Conservation (phyloP, 2,329 filamentous ascomycete species). For the Ustilaginoidea virens region DNA sequence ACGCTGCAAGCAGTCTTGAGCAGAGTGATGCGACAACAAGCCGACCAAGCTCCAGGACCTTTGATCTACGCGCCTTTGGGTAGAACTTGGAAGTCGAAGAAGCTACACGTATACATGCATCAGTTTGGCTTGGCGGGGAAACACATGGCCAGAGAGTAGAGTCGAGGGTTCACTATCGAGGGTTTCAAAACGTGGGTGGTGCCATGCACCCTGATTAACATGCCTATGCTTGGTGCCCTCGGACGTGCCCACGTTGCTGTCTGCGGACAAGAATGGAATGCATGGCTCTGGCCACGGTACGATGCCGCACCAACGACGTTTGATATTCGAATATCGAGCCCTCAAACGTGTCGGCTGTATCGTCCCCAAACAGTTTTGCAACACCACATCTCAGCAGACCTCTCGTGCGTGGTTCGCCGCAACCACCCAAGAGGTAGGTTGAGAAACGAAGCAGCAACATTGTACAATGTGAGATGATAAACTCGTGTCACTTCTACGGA, state of each 20-base stretch:
- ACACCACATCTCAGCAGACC: too few species aligned
- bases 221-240: too few species aligned
- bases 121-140: constrained; percentile 30
- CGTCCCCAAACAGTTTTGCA: too few species aligned
- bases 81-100: constrained; percentile 28
- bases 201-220: too few species aligned
- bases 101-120: constrained; percentile 21
- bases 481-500: too few species aligned
- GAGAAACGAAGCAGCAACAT: too few species aligned
- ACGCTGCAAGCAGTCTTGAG: too few species aligned
- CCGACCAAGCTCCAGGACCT: constrained; percentile 16
- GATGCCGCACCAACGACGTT: constrained; percentile 25
- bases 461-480: too few species aligned
- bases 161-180: constrained; percentile 22
- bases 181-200: too few species aligned
- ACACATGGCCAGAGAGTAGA: constrained; percentile 21
- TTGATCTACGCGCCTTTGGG: constrained; percentile 29
- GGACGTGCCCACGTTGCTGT: constrained; percentile 23
- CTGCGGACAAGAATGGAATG: constrained; percentile 28
- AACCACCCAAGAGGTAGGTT: too few species aligned
- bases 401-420: too few species aligned
- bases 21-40: constrained; percentile 18
- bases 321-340: constrained; percentile 33
- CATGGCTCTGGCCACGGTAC: constrained; percentile 25
- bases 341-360: too few species aligned